Base-by-base conservation (phyloP, 2,329 filamentous ascomycete species). In the Diplodia mutila region DNA sequence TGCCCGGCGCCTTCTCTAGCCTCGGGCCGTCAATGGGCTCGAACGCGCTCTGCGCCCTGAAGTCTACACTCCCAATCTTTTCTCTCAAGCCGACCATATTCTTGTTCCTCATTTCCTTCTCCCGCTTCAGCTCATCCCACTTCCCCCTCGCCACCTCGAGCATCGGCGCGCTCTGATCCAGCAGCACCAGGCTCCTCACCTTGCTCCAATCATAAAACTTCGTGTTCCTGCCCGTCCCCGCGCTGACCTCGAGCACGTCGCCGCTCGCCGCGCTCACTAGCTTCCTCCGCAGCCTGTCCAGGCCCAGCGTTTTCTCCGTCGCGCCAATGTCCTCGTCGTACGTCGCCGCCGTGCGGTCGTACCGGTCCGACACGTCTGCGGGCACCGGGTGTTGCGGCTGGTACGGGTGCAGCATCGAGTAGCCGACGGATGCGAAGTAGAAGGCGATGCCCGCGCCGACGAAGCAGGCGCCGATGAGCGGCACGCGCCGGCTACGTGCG, bases 201-300 rank as follows among this genome's bases (percentile, higher is more conserved):
- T 77, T 74, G 69, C 76, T 75, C 27, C 73, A 76, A 18, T 76
- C 75, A 71, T 82, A 85, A 74, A 81, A 84, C 14, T 77, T 73
- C 69, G 81, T 75, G 68, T 85, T 85, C 69, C 83, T 76, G 18
- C 82, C 83, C 0, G 83, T 85, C 7, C 83, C 83, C 54, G 81
- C 83, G 23, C 80, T 80, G 16, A 81, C 81, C 72, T 85, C 83
- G 42, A 85, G 71, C 16, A 85, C 82, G 73, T 85, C 76, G 0
- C 83, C 83, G 14, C 71, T 73, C 67, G 80, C 83, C 71, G 76
- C 75, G 42, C 72, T 69, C 3, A 78, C 77, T 29, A 85, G 74
- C 69, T 77, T 73, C 69, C 78, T 78, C 61, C 83, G 78, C 61
- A 77, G 75, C 53, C 71, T 72, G 29, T 74, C 80, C 65, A 84